Evolutionary conservation across 2,329 filamentous ascomycete species (phyloP).

Genomic region (Cladophialophora immunda): DNA sequence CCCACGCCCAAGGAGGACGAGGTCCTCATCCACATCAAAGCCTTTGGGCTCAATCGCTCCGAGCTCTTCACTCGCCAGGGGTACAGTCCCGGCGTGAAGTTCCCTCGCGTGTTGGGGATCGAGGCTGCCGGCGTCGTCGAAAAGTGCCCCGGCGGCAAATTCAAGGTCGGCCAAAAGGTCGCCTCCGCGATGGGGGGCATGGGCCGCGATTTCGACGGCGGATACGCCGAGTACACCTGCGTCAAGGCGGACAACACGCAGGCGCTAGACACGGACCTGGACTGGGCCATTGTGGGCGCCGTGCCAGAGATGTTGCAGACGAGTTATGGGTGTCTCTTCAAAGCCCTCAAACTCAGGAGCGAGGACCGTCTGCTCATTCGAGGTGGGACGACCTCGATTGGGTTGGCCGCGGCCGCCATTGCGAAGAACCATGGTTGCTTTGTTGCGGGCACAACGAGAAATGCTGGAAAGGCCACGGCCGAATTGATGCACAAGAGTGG

Average conservation of each 20-base stretch:
- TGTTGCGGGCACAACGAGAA: conserved; percentile 53
- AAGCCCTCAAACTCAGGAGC: conserved; percentile 48
- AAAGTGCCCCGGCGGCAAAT: conserved; percentile 45
- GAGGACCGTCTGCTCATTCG: conserved; percentile 58
- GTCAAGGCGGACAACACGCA: conserved; percentile 54
- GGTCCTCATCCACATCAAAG: conserved; percentile 54
- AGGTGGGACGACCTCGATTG: conserved; percentile 59
- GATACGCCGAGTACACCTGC: conserved; percentile 60
- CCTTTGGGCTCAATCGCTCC: conserved; percentile 58
- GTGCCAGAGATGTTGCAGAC: conserved; percentile 63
- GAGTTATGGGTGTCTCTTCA: conserved; percentile 56
- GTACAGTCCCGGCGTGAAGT: conserved; percentile 50
- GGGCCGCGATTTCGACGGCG: conserved; percentile 57
- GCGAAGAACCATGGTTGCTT: conserved; percentile 52
- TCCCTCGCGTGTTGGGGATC: conserved; percentile 58
- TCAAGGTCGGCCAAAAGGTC: conserved; percentile 52
- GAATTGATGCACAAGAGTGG: conserved; percentile 51
- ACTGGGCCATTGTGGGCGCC: conserved; percentile 56
- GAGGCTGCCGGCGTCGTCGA: conserved; percentile 56
- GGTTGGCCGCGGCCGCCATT: conserved; percentile 57
- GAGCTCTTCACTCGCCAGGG: conserved; percentile 59
- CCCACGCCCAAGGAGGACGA: conserved; percentile 50
- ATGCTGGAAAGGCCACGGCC: conserved; percentile 44
- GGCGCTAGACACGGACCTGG: conserved; percentile 44
- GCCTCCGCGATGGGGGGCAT: conserved; percentile 61